phyloP scores from a whole-genome alignment of 176 grass and related monocot species.

The Musa troglodytarum region DNA sequence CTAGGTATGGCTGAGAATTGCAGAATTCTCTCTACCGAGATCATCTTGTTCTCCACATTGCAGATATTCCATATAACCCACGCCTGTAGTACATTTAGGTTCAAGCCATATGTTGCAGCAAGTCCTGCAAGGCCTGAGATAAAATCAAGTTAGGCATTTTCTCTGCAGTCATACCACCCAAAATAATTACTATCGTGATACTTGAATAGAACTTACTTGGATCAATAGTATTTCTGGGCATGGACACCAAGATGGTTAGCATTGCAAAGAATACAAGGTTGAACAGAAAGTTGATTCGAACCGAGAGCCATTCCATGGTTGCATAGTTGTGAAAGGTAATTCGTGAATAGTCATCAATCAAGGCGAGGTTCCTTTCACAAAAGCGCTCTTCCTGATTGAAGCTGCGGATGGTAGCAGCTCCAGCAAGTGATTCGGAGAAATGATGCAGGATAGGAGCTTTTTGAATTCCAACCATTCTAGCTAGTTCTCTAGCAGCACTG shows the following conservation, averaged over 20 bases:
- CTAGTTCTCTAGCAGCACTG: conserved; percentile 75
- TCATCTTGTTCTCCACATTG: conserved; percentile 93
- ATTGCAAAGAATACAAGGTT: conserved; percentile 65
- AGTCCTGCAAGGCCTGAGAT: conserved; percentile 71
- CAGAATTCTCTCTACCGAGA: conserved; percentile 90
- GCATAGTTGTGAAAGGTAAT: conserved; percentile 89
- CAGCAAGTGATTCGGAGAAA: conserved; percentile 74
- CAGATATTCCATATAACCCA: conserved; percentile 96
- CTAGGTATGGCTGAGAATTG: conserved; percentile 64
- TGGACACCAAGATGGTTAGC: conserved; percentile 56
- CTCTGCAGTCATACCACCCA: background rate
- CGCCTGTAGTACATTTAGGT: conserved; percentile 77
- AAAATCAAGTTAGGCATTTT: conserved; percentile 15
- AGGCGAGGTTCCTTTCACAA: conserved; percentile 37
- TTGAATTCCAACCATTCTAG: conserved; percentile 77
- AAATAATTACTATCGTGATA: background rate
- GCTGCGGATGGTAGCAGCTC: conserved; percentile 70
- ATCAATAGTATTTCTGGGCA: conserved; percentile 53
- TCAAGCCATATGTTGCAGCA: conserved; percentile 75
- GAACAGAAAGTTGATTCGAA: conserved; percentile 91
- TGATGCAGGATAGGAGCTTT: conserved; percentile 89
- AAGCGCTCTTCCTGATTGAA: conserved; percentile 74
- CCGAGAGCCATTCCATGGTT: conserved; percentile 78
- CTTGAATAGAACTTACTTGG: conserved; percentile 48
- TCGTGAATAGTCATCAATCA: conserved; percentile 76